Base-by-base conservation (phyloP, 2,329 filamentous ascomycete genomes). In the Penicillium italicum region DNA sequence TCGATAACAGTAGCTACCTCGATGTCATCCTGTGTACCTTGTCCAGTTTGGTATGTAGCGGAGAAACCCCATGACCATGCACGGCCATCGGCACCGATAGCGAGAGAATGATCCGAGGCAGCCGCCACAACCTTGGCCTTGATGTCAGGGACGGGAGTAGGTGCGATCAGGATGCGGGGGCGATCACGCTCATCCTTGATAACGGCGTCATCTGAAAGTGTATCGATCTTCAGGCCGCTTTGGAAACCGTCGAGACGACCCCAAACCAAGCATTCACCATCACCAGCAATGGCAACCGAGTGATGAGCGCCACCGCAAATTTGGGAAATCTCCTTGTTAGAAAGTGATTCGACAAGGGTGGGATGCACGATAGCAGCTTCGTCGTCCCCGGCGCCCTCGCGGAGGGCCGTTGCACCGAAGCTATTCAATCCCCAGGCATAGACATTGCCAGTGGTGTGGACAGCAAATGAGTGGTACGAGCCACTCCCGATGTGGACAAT, bases 381-480 rank as follows among this genome's bases (percentile, higher is more conserved):
- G 50, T 88, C 84, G 55, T 87, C 83, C 31, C 86, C 87, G 14
- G 83, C 85, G 51, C 81, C 79, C 41, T 84, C 80, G 16, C 79
- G 77, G 56, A 87, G 80, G 34, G 88, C 90, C 16, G 89, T 89
- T 76, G 96, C 87, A 60, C 87, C 89, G 72, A 89, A 95, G 74
- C 89, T 91, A 80, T 96, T 96, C 30, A 93, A 78, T 24, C 91
- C 91, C 90, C 91, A 96, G 0, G 86, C 83, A 74, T 85, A 94
- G 31, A 93, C 87, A 30, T 83, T 80, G 37, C 86, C 86, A 28
- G 86, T 82, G 58, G 85, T 82, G 64, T 83, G 82, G 46, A 91
- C 81, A 47, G 87, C 88, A 65, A 96, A 93, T 64, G 86, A 89
- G 77, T 96, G 90, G 74, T 92, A 93, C 14, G 87, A 84, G 42